A percentile compares a stretch with the other conserved stretches of the same genome.
Evolutionary conservation across 768 basidiomycete genomes (phyloP).

Genomic region (Crassisporium funariophilum): DNA sequence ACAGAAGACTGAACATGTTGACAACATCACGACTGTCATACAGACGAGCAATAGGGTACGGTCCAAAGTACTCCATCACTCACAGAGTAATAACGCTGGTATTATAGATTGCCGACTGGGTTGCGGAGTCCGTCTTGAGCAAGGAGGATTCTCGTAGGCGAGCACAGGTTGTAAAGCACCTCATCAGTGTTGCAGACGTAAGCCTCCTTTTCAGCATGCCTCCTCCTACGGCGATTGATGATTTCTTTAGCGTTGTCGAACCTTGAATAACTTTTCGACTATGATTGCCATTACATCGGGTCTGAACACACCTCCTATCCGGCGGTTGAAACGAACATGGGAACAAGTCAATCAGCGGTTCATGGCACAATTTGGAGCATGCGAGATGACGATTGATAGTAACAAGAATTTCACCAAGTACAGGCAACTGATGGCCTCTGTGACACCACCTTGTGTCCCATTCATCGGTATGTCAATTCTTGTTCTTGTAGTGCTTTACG

Average conservation of each 20-base stretch:
- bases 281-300: slow-evolving; percentile 97
- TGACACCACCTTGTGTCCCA: slow-evolving; percentile 93
- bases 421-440: slow-evolving; percentile 75
- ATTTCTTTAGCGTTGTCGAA: slow-evolving; percentile 75
- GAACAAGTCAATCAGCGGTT: slow-evolving; percentile 80
- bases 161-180: slow-evolving; percentile 81
- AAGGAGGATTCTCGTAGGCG: slow-evolving; percentile 85
- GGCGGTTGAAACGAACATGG: slow-evolving; percentile 91
- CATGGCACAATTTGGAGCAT: slow-evolving; percentile 70
- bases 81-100: background rate
- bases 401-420: slow-evolving; percentile 96
- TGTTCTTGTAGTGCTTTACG: slow-evolving; percentile 5
- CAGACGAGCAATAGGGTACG: slow-evolving; percentile 83
- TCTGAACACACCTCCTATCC: slow-evolving; percentile 90
- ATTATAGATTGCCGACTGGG: slow-evolving; percentile 87
- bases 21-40: slow-evolving; percentile 87
- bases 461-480: slow-evolving; percentile 74
- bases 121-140: slow-evolving; percentile 78
- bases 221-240: slow-evolving; percentile 1
- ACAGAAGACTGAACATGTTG: slow-evolving; percentile 68
- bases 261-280: slow-evolving; percentile 92
- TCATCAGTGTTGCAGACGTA: slow-evolving; percentile 91
- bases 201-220: slow-evolving; percentile 32
- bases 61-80: background rate
- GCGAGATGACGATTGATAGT: slow-evolving; percentile 90